These are phyloP conservation scores for Rosa persica DNA, from an alignment of 306 rosid species.

Conservation along the genomic window DNA sequence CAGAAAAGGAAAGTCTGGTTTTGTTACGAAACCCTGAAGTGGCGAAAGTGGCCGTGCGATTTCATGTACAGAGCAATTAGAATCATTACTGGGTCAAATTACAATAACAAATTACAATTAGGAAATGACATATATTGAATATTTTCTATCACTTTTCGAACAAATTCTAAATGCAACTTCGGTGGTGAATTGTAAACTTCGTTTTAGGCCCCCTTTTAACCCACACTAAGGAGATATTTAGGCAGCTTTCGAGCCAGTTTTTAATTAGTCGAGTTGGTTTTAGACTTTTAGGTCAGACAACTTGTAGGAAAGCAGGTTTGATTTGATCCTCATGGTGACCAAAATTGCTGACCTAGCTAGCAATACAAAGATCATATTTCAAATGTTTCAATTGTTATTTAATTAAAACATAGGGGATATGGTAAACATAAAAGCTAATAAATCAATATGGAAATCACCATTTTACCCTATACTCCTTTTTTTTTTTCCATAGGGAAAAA, in stretches of 20 bases:
- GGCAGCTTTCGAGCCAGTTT: background rate
- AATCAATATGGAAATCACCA: background rate
- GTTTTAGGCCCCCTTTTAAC: background rate
- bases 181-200: background rate
- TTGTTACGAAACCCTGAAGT: background rate
- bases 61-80: background rate
- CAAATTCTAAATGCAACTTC: background rate
- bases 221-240: background rate
- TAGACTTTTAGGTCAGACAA: background rate
- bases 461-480: background rate
- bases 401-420: background rate
- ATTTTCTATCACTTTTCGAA: background rate
- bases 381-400: background rate
- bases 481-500: no score
- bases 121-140: background rate
- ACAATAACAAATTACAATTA: background rate
- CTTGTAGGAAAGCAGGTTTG: slow-evolving; percentile 11
- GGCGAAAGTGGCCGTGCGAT: background rate
- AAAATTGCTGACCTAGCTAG: background rate
- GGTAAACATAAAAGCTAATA: background rate
- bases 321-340: background rate
- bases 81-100: background rate
- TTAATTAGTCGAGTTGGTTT: background rate
- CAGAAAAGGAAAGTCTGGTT: background rate
- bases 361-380: background rate